Evolutionary conservation across 2,329 filamentous ascomycete species (phyloP).

Genomic region (Calycina marina): DNA sequence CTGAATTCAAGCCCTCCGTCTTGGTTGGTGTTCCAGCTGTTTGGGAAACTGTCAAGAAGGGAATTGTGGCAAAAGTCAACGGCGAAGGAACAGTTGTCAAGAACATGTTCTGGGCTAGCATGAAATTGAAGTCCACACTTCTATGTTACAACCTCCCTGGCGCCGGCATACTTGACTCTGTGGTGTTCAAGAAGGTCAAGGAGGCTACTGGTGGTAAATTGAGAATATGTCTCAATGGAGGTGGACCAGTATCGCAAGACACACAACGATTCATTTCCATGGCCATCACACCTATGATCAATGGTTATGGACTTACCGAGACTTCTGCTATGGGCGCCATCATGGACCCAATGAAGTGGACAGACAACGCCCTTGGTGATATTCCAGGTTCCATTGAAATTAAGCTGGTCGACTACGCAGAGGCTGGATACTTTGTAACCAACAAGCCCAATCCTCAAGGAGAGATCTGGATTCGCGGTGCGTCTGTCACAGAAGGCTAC

Average conservation of each 20-base stretch:
- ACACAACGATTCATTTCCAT: constrained; percentile 86
- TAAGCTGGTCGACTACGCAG: constrained; percentile 81
- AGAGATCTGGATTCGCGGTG: constrained; percentile 80
- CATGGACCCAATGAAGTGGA: constrained; percentile 75
- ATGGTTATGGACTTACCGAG: constrained; percentile 88
- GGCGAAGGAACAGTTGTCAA: constrained; percentile 52
- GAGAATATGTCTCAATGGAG: constrained; percentile 86
- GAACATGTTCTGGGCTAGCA: constrained; percentile 62
- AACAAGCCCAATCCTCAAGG: constrained; percentile 67
- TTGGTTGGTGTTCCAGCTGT: constrained; percentile 90
- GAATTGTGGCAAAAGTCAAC: constrained; percentile 58
- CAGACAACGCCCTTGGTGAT: constrained; percentile 61
- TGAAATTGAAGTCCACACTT: constrained; percentile 44
- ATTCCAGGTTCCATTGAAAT: constrained; percentile 66
- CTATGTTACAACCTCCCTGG: constrained; percentile 46
- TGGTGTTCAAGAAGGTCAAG: constrained; percentile 88
- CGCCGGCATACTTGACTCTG: constrained; percentile 54
- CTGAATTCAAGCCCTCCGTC: constrained; percentile 75
- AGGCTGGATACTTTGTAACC: constrained; percentile 65
- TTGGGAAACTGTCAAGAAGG: constrained; percentile 96
- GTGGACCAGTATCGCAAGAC: constrained; percentile 74
- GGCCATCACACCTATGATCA: constrained; percentile 86
- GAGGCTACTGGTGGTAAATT: constrained; percentile 78
- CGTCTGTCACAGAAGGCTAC: constrained; percentile 62
- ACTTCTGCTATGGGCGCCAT: constrained; percentile 75